Evolutionary conservation across 192 early-diverging fungal genomes (phyloP).

Genomic region (Anaeromyces robustus): DNA sequence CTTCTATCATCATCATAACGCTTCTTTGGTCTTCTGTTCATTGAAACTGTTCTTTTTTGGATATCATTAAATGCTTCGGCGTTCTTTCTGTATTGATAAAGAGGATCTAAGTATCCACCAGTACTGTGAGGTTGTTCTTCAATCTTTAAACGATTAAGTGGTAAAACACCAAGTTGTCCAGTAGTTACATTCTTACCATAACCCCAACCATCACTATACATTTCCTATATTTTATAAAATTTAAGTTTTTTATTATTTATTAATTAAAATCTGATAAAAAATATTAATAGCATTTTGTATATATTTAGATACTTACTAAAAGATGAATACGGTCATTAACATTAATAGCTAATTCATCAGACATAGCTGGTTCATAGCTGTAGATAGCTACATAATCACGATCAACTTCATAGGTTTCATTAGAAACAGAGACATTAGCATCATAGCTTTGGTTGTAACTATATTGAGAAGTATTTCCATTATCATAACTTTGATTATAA

Average conservation of each 20-base stretch:
- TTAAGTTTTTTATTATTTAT: too few relatives aligned
- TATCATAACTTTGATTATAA: neutral
- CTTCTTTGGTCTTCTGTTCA: neutral
- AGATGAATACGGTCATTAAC: neutral
- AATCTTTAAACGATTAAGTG: constrained; percentile 4
- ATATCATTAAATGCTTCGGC: neutral
- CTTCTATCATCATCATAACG: neutral
- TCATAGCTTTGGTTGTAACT: too few relatives aligned
- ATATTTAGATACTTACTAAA: too few relatives aligned
- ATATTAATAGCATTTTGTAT: too few relatives aligned
- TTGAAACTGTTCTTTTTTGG: neutral
- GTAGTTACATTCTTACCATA: constrained; percentile 18
- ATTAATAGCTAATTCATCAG: neutral
- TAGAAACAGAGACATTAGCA: neutral
- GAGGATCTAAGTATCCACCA: too few relatives aligned
- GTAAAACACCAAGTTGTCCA: constrained; percentile 15
- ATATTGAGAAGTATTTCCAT: too few relatives aligned
- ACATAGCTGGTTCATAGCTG: neutral
- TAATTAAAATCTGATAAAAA: too few relatives aligned
- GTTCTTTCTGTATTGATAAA: neutral
- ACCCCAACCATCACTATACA: constrained; percentile 23
- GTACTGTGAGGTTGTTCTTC: neutral
- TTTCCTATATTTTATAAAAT: too few relatives aligned
- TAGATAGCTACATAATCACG: neutral
- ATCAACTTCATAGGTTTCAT: neutral